Evolutionary conservation across 176 grass and related monocot species (phyloP).

Genomic region (bread wheat (Triticum aestivum)): IWGSC_CS_RefSeq_v2.1 NC_057797.1:24803402-24803901

Average conservation of each 20-base stretch:
- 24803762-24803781: neutral
- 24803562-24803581: conserved; percentile 9
- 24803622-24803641: conserved; percentile 40
- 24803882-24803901: neutral
- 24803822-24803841: conserved; percentile 14
- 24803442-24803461: conserved; percentile 3
- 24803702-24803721: neutral
- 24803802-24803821: neutral
- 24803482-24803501: conserved; percentile 23
- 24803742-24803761: neutral
- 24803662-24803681: conserved; percentile 31
- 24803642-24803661: conserved; percentile 39
- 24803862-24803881: neutral
- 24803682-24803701: conserved; percentile 38
- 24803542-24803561: conserved; percentile 25
- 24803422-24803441: conserved; percentile 25
- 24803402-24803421: neutral
- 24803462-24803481: conserved; percentile 14
- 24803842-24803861: conserved; percentile 10
- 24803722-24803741: neutral
- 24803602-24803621: conserved; percentile 20
- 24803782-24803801: conserved; percentile 22
- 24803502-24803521: conserved; percentile 17
- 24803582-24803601: neutral
- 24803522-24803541: conserved; percentile 26